A percentile compares a stretch with the other conserved stretches of the same genome.
These are phyloP conservation scores for Eucalyptus shirleyi DNA, from an alignment of 345 rosid species.

Conservation along the genomic window DNA sequence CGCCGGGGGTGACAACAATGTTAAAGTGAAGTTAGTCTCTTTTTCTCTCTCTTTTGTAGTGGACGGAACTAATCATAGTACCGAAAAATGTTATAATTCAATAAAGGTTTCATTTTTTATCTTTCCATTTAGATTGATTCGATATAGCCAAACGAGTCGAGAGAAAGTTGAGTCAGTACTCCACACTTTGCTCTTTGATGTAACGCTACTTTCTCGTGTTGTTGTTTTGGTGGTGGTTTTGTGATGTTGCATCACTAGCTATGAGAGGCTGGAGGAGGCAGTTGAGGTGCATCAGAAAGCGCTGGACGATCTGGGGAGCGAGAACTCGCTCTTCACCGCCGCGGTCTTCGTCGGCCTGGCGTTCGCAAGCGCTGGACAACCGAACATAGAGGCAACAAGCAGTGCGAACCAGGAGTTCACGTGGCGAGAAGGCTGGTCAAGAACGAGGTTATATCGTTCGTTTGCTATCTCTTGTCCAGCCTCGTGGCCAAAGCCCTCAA, in stretches of 20 bases:
- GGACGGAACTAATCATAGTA: background rate
- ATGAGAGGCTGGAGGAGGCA: background rate
- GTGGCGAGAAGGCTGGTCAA: conserved; percentile 1
- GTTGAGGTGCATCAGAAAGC: background rate
- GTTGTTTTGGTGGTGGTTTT: background rate
- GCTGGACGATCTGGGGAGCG: background rate
- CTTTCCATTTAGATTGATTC: background rate
- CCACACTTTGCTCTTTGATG: background rate
- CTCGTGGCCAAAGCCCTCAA: conserved; percentile 1
- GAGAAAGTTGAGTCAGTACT: background rate
- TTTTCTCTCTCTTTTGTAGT: background rate
- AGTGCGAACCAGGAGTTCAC: background rate
- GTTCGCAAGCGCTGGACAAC: background rate
- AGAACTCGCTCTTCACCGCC: background rate
- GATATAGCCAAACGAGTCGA: background rate
- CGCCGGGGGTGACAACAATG: accelerated
- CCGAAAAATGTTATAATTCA: accelerated
- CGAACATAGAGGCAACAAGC: conserved; percentile 1
- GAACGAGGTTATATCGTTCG: conserved; percentile 19
- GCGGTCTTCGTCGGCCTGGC: background rate
- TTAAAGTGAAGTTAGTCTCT: background rate
- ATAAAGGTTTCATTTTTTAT: background rate
- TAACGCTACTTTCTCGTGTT: background rate
- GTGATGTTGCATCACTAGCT: background rate
- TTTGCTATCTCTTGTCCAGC: conserved; percentile 18